Evolutionary conservation across 2,329 filamentous ascomycete genomes (phyloP).

Genomic region (Pestalotiopsis sp.): DNA sequence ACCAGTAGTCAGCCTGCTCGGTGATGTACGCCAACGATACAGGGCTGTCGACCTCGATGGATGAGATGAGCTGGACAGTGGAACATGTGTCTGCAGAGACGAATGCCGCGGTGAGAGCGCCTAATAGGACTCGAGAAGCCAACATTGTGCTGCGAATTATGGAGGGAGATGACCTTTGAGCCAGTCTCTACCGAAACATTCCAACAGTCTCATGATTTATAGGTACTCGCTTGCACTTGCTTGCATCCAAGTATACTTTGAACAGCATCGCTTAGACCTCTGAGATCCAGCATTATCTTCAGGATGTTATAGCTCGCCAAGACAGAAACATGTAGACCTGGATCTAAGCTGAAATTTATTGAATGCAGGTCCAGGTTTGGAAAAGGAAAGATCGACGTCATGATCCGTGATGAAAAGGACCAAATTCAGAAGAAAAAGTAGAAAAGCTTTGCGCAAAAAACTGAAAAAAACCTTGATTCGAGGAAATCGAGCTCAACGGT

Average conservation of each 20-base stretch:
- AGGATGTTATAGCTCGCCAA: not conserved
- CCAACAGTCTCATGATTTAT: not conserved
- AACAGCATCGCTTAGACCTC: not conserved
- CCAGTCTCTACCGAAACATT: not conserved
- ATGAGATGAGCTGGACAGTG: constrained; percentile 32
- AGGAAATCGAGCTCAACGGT: not conserved
- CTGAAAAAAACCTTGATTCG: not conserved
- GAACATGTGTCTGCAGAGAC: constrained; percentile 39
- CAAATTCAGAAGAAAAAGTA: not conserved
- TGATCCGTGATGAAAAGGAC: not conserved
- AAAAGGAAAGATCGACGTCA: constrained; percentile 8
- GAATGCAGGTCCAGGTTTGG: not conserved
- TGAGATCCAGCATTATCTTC: not conserved
- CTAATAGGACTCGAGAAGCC: not conserved
- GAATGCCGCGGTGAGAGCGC: constrained; percentile 18
- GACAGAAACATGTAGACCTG: not conserved
- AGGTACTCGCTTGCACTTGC: not conserved
- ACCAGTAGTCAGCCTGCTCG: constrained; percentile 49
- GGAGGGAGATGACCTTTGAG: not conserved
- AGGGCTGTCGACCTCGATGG: constrained; percentile 37
- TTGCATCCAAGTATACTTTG: not conserved
- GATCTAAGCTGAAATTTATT: constrained; percentile 8
- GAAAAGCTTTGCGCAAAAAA: not conserved
- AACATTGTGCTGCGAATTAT: not conserved
- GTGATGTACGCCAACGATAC: constrained; percentile 36